Percentiles rank a stretch among this genome's conserved stretches.
phyloP scores from a whole-genome alignment of 768 basidiomycete species.

The Naganishia randhawae region DNA sequence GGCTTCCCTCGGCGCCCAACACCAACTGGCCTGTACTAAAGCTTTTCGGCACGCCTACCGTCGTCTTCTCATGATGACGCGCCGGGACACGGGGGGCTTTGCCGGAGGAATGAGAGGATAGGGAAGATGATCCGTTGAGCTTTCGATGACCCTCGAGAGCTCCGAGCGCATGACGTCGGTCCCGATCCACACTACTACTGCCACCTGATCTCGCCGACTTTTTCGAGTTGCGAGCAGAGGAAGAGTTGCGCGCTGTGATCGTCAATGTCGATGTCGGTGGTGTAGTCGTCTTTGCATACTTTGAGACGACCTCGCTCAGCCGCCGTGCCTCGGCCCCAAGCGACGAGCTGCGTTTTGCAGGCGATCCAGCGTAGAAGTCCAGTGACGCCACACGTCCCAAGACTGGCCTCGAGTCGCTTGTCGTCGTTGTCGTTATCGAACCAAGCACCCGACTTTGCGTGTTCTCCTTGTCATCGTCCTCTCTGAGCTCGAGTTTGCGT shows the following conservation, averaged over 20 bases:
- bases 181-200: neutral
- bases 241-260: neutral
- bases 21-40: neutral
- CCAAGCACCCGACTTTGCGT: neutral
- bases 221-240: neutral
- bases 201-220: neutral
- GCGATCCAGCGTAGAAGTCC: constrained; percentile 31
- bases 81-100: neutral
- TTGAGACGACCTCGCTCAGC: constrained; percentile 21
- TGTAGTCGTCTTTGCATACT: constrained; percentile 10
- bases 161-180: constrained; percentile 10
- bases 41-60: constrained; percentile 3
- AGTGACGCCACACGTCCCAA: constrained; percentile 25
- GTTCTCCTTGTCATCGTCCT: constrained; percentile 21
- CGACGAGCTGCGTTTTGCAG: constrained; percentile 26
- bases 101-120: neutral
- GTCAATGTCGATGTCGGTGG: constrained; percentile 16
- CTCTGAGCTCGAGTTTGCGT: constrained; percentile 16
- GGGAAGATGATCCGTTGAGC: constrained; percentile 6
- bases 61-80: neutral
- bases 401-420: neutral
- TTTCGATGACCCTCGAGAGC: constrained; percentile 4
- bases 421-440: neutral
- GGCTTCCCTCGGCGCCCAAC: neutral
- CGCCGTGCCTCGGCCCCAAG: constrained; percentile 23